Percentiles rank a stretch among this genome's conserved stretches.
phyloP scores from a whole-genome alignment of 371 early-diverging fungal genomes.

The Mucor indicus region DNA sequence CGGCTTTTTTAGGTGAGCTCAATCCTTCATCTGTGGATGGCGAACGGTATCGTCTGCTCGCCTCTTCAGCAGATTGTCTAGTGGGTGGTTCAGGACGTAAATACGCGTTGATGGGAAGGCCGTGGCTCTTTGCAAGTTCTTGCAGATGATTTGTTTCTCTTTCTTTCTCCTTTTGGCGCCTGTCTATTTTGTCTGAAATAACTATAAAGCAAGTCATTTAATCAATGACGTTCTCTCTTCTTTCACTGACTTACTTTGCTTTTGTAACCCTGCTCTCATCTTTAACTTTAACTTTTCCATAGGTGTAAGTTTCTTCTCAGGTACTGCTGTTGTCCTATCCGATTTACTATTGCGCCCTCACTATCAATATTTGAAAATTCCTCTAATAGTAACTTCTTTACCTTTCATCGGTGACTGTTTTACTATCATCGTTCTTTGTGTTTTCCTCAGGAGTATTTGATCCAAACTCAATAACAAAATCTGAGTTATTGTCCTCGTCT shows the following conservation, averaged over 20 bases:
- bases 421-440: neutral
- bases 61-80: conserved; percentile 9
- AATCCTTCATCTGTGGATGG: conserved; percentile 10
- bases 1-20: conserved; percentile 4
- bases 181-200: conserved; percentile 28
- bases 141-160: conserved; percentile 27
- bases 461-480: conserved; percentile 39
- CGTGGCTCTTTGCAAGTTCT: conserved; percentile 17
- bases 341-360: too few species aligned
- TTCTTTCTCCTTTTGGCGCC: conserved; percentile 27
- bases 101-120: conserved; percentile 13
- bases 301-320: conserved; percentile 42
- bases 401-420: neutral
- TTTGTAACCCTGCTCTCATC: conserved; percentile 48
- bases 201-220: conserved; percentile 17
- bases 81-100: conserved; percentile 19
- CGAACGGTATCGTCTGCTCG: conserved; percentile 7
- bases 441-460: conserved; percentile 13
- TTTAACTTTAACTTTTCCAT: conserved; percentile 50
- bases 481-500: conserved; percentile 4
- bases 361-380: too few species aligned
- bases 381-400: neutral
- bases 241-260: conserved; percentile 37
- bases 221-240: too few species aligned
- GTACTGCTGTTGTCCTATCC: neutral